Percentiles rank a stretch among this genome's conserved stretches.
Conservation (phyloP, 2,329 filamentous ascomycete genomes). For the Aspergillus eucalypticola region DNA sequence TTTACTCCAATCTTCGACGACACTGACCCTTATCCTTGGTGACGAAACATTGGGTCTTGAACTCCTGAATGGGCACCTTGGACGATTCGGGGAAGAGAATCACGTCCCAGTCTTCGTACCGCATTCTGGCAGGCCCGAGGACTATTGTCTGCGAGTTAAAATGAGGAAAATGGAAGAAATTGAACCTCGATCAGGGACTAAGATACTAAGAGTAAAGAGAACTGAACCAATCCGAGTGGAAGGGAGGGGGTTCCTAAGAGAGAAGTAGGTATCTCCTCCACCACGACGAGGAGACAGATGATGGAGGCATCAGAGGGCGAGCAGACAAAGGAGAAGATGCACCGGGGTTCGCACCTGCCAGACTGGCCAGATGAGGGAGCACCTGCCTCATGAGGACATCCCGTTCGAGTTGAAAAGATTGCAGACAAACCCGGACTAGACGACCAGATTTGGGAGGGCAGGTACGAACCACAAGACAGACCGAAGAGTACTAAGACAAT, state of each 20-base stretch:
- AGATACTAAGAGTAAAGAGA: constrained; percentile 23
- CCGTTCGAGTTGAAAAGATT: no score
- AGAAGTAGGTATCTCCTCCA: constrained; percentile 3
- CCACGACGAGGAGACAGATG: constrained; percentile 6
- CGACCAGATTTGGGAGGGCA: neutral
- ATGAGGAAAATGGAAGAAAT: constrained; percentile 22
- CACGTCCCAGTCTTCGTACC: constrained; percentile 84
- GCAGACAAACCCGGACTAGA: neutral
- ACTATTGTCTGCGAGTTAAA: constrained; percentile 39
- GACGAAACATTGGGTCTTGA: constrained; percentile 74
- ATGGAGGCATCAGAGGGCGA: neutral
- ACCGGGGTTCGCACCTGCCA: neutral
- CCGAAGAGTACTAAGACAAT: neutral
- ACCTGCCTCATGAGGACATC: neutral
- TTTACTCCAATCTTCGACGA: constrained; percentile 18
- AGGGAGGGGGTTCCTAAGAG: neutral
- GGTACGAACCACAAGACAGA: neutral
- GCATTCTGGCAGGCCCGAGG: constrained; percentile 57
- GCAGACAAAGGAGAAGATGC: neutral
- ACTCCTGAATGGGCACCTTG: constrained; percentile 75
- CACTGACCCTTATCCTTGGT: constrained; percentile 52
- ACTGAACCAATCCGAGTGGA: constrained; percentile 2
- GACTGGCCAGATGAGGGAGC: no score
- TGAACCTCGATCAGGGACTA: constrained; percentile 14
- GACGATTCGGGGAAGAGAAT: constrained; percentile 72